phyloP scores from a whole-genome alignment of 1,139 yeast genomes.

The Saccharomyces pastorianus region DNA sequence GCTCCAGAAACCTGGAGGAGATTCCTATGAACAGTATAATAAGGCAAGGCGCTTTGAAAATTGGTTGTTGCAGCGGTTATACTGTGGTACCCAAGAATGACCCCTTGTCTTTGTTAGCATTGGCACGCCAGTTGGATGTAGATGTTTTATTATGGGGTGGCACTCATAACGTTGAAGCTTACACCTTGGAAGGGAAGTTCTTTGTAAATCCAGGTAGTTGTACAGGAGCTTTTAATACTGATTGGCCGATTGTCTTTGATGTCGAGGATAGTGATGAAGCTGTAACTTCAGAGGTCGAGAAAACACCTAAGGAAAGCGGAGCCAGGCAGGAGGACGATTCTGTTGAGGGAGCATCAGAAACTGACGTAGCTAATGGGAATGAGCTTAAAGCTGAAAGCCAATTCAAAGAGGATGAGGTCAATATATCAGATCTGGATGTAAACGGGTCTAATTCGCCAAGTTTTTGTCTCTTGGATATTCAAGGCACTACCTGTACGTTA shows the following conservation, averaged over 20 bases:
- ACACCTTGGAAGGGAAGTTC: constrained; percentile 84
- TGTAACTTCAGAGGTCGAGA: background rate
- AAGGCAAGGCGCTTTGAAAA: constrained; percentile 59
- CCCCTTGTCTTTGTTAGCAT: constrained; percentile 70
- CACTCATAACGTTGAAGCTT: constrained; percentile 86
- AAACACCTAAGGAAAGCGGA: background rate
- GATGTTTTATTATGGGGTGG: constrained; percentile 95
- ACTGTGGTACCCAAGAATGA: constrained; percentile 79
- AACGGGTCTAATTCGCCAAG: constrained; percentile 55
- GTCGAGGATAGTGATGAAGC: background rate
- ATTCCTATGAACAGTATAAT: constrained; percentile 63
- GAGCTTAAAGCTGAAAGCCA: background rate
- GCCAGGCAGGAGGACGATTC: background rate
- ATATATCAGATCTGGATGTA: background rate
- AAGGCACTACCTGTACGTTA: constrained; percentile 66
- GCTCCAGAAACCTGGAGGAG: constrained; percentile 28
- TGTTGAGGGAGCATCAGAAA: constrained; percentile 7
- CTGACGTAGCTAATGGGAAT: constrained; percentile 1
- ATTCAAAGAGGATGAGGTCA: background rate
- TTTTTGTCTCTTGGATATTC: constrained; percentile 79
- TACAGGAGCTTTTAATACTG: constrained; percentile 78
- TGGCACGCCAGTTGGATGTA: constrained; percentile 87
- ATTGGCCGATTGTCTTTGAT: constrained; percentile 38
- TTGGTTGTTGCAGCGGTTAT: constrained; percentile 83
- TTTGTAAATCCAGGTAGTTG: constrained; percentile 94